Conservation (phyloP, 306 rosid genomes). For the Corylus avellana region DNA sequence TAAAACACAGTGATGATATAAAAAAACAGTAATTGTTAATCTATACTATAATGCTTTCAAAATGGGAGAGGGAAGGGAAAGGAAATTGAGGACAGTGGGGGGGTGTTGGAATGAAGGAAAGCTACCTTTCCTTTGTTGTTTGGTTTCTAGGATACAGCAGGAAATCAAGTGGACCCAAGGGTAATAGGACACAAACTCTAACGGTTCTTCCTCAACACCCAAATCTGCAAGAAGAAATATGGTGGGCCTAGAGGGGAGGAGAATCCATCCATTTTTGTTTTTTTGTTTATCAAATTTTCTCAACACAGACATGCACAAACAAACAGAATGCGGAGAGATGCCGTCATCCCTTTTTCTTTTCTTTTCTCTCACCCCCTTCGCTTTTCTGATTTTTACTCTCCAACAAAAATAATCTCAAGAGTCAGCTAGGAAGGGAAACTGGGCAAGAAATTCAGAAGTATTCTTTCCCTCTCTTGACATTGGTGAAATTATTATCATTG, state of each 20-base stretch:
- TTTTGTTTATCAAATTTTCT: no score
- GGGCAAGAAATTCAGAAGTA: no score
- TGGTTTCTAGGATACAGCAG: background rate
- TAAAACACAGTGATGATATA: conserved; percentile 4
- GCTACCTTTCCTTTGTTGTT: background rate
- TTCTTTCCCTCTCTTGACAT: no score
- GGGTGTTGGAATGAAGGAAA: background rate
- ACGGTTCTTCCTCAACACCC: background rate
- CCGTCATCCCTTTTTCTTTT: background rate
- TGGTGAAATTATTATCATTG: no score
- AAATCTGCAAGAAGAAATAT: background rate
- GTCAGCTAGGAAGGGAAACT: no score
- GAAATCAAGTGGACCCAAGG: background rate
- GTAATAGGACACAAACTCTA: background rate
- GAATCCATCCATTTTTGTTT: background rate
- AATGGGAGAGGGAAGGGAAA: background rate
- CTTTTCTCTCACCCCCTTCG: background rate
- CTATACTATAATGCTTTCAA: background rate
- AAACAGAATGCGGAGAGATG: background rate
- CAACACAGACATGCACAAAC: background rate
- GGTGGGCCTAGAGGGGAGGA: background rate
- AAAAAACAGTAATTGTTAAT: background rate
- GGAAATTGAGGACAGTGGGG: background rate
- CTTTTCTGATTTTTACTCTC: background rate
- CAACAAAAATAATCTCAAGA: no score